phyloP scores from a whole-genome alignment of 225 moss, liverwort and hornwort genomes.

The Climacium dendroides region DNA sequence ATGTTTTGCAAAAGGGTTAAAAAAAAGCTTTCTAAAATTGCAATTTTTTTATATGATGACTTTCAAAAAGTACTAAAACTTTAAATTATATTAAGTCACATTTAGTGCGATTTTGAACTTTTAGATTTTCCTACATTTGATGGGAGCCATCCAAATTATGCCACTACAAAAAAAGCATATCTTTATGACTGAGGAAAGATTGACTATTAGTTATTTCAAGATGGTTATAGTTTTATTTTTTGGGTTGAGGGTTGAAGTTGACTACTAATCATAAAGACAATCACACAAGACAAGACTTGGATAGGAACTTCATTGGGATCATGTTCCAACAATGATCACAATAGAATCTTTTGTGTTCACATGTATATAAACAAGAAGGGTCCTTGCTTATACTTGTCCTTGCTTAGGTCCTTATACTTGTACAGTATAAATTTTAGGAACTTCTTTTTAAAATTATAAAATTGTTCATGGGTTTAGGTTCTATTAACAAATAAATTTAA shows the following conservation, averaged over 20 bases:
- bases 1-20: not conserved
- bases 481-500: not conserved
- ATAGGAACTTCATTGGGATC: accelerated
- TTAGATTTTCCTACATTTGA: not conserved
- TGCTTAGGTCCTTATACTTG: accelerated
- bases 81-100: not conserved
- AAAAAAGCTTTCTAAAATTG: not conserved
- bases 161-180: not conserved
- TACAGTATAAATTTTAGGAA: not conserved
- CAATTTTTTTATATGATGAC: not conserved
- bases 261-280: accelerated
- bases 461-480: not conserved
- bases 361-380: not conserved
- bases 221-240: accelerated
- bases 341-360: no score
- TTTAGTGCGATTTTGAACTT: no score
- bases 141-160: not conserved
- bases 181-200: not conserved
- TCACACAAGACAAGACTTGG: accelerated
- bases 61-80: not conserved
- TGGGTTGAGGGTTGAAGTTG: not conserved
- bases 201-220: not conserved
- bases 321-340: no score
- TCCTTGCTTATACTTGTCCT: no score
- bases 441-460: not conserved